These are phyloP conservation scores for Starmerella geochares DNA, from an alignment of 805 yeast genomes.

Conservation along the genomic window DNA sequence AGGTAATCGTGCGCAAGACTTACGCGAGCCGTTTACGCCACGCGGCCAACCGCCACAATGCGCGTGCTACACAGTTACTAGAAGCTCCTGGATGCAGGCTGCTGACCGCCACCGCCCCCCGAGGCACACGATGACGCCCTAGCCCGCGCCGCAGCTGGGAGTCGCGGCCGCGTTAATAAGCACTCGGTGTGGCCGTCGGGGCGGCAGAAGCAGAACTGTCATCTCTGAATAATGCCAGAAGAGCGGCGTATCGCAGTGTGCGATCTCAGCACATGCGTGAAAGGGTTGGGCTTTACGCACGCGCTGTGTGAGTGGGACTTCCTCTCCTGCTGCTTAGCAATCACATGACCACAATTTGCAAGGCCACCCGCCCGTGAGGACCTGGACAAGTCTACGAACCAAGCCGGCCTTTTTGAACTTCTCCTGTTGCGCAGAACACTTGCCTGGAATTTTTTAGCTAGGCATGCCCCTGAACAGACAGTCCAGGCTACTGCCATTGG, in stretches of 20 bases:
- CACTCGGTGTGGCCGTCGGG: too few species aligned
- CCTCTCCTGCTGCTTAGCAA: neutral
- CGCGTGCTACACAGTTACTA: too few species aligned
- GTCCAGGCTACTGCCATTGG: neutral
- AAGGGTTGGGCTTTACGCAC: neutral
- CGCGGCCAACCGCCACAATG: constrained; percentile 1
- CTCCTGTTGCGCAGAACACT: too few species aligned
- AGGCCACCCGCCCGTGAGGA: neutral
- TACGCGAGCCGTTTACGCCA: neutral
- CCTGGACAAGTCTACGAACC: too few species aligned
- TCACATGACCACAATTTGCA: neutral
- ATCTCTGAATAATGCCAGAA: too few species aligned
- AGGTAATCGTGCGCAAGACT: too few species aligned
- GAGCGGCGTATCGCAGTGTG: neutral
- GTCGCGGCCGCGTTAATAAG: too few species aligned
- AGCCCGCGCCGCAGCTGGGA: too few species aligned
- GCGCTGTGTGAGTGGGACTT: neutral
- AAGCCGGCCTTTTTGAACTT: too few species aligned
- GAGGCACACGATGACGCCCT: too few species aligned
- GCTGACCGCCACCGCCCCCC: neutral
- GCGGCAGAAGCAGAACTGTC: too few species aligned
- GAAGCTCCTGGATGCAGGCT: neutral
- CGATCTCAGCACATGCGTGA: neutral
- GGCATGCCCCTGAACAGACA: constrained; percentile 2
- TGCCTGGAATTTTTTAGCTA: too few species aligned